phyloP scores from a whole-genome alignment of 495 filamentous ascomycete genomes.

The Durotheca rogersii region DNA sequence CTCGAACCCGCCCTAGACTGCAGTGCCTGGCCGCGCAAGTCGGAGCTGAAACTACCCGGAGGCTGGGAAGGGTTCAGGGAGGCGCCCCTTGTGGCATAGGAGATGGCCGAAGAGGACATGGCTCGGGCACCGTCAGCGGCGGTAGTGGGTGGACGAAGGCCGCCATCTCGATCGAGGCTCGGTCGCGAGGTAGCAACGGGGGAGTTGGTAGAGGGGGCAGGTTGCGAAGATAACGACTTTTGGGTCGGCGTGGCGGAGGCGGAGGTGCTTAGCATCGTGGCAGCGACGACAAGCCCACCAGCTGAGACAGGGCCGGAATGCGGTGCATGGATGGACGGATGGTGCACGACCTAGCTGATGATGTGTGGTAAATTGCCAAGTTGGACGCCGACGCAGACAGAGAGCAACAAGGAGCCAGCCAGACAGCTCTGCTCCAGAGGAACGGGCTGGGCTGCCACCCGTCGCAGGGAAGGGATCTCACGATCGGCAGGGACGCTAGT shows the following conservation, averaged over 20 bases:
- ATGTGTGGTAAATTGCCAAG: slow-evolving; percentile 8
- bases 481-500: not conserved
- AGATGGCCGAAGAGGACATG: slow-evolving; percentile 60
- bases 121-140: slow-evolving; percentile 46
- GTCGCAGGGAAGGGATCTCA: too few species aligned
- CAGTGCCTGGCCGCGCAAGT: slow-evolving; percentile 72
- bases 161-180: slow-evolving; percentile 57
- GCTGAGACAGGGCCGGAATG: slow-evolving; percentile 23
- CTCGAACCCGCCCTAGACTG: slow-evolving; percentile 69
- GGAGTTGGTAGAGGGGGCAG: slow-evolving; percentile 40
- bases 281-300: slow-evolving; percentile 56
- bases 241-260: slow-evolving; percentile 71
- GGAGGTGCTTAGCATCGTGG: slow-evolving; percentile 63
- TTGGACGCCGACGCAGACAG: slow-evolving; percentile 1
- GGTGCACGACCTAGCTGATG: slow-evolving; percentile 2
- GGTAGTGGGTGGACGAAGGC: slow-evolving; percentile 50
- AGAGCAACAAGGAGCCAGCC: slow-evolving; percentile 5
- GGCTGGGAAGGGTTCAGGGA: slow-evolving; percentile 68
- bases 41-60: slow-evolving; percentile 91
- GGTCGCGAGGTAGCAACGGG: slow-evolving; percentile 35
- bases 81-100: slow-evolving; percentile 61
- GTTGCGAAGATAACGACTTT: slow-evolving; percentile 62
- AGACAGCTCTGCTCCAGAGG: too few species aligned
- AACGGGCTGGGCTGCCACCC: too few species aligned
- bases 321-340: slow-evolving; percentile 24